These are phyloP conservation scores for Trametes villosa DNA, from an alignment of 768 basidiomycete species.

Conservation along the genomic window DNA sequence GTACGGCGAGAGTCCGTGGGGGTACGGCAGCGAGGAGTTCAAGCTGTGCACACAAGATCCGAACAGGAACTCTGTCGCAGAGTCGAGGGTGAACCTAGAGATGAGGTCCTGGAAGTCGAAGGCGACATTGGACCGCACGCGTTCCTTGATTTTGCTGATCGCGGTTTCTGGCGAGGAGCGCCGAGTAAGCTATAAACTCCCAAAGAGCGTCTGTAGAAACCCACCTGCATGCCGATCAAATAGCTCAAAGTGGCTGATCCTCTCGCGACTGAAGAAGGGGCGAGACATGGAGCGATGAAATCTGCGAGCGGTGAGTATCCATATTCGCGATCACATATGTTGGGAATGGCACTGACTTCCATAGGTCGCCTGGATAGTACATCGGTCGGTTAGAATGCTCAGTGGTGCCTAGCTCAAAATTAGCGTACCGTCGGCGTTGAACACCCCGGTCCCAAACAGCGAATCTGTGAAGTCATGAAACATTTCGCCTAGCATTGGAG, in stretches of 20 bases:
- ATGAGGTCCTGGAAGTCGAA: constrained; percentile 51
- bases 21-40: constrained; percentile 41
- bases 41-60: constrained; percentile 47
- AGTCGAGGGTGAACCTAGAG: constrained; percentile 56
- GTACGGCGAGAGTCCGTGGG: constrained; percentile 26
- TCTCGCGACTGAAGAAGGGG: constrained; percentile 64
- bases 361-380: constrained; percentile 46
- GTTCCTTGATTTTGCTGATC: constrained; percentile 38
- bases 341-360: constrained; percentile 42
- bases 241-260: constrained; percentile 61
- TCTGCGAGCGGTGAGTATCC: constrained; percentile 21
- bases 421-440: constrained; percentile 64
- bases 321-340: neutral
- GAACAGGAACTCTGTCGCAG: constrained; percentile 59
- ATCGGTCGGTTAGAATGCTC: constrained; percentile 36
- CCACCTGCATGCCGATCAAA: constrained; percentile 59
- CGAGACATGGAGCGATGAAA: constrained; percentile 69
- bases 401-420: neutral
- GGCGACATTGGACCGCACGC: constrained; percentile 39
- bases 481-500: constrained; percentile 2
- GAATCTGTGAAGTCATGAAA: constrained; percentile 38
- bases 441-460: constrained; percentile 66
- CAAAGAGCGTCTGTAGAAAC: constrained; percentile 15
- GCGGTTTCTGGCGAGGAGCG: constrained; percentile 8
- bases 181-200: neutral